Conservation (phyloP, 164 flowering plant species). For the Piper longum region DNA sequence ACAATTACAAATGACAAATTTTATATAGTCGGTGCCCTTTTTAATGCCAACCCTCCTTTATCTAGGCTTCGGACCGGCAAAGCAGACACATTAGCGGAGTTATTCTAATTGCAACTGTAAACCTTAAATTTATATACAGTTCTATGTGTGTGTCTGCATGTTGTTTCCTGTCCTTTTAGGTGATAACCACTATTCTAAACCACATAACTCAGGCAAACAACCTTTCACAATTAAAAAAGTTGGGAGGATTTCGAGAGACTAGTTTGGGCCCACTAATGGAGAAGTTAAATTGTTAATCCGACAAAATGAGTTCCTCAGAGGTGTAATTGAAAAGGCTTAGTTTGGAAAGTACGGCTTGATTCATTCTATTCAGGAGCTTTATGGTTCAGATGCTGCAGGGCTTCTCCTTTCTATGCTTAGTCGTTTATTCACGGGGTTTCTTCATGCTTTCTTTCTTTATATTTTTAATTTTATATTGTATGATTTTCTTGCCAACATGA, state of each 20-base stretch:
- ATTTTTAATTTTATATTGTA: too few relatives aligned
- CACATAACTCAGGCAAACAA: conserved; percentile 53
- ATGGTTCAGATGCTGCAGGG: conserved; percentile 76
- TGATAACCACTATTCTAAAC: conserved; percentile 64
- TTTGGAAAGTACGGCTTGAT: conserved; percentile 87
- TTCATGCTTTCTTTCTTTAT: conserved; percentile 43
- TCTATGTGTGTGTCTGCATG: too few relatives aligned
- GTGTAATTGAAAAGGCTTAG: conserved; percentile 94
- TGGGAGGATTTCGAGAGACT: conserved; percentile 40
- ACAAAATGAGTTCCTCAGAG: conserved; percentile 65
- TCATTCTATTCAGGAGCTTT: conserved; percentile 87
- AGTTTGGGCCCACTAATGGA: conserved; percentile 34
- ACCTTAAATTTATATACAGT: too few relatives aligned
- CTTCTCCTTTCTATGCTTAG: conserved; percentile 67
- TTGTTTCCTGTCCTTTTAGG: conserved; percentile 23
- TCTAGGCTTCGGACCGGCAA: too few relatives aligned
- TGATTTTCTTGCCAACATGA: background rate
- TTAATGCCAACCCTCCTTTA: too few relatives aligned
- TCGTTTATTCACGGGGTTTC: conserved; percentile 62
- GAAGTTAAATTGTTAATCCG: conserved; percentile 41
- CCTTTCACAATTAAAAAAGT: conserved; percentile 63
- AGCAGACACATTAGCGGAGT: too few relatives aligned
- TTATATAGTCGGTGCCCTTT: too few relatives aligned
- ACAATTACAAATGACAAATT: too few relatives aligned
- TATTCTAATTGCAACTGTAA: too few relatives aligned